These are phyloP conservation scores for Carpinus fangiana DNA, from an alignment of 306 rosid genomes.

Conservation along the genomic window DNA sequence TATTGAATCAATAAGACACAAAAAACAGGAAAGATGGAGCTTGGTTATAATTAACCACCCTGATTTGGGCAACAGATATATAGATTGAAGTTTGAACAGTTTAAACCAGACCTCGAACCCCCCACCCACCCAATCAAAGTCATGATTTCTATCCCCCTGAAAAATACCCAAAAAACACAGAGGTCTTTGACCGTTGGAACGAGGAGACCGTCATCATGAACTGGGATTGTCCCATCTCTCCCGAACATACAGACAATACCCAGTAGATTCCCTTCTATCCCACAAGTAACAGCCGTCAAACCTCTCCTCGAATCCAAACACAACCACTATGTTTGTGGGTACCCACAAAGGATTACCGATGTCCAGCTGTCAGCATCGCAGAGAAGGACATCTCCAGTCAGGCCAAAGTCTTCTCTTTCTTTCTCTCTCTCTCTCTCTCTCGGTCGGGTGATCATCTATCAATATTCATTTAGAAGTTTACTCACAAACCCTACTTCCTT, in stretches of 20 bases:
- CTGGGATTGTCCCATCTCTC: conserved; percentile 16
- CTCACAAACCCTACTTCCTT: conserved; percentile 9
- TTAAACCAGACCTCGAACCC: no score
- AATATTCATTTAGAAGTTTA: no score
- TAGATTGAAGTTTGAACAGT: no score
- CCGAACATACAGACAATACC: conserved; percentile 18
- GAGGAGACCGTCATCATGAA: conserved; percentile 1
- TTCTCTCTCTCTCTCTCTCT: background rate
- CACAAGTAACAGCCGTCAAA: conserved; percentile 37
- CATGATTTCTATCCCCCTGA: background rate
- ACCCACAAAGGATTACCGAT: background rate
- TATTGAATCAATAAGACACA: no score
- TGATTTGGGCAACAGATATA: no score
- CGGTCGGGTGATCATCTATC: conserved; percentile 12
- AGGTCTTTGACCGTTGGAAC: background rate
- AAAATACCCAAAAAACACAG: background rate
- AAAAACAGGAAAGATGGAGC: no score
- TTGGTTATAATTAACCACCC: no score
- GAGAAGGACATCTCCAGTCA: conserved; percentile 20
- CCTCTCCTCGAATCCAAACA: background rate
- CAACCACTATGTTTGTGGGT: background rate
- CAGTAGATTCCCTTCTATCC: conserved; percentile 20
- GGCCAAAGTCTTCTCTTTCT: conserved; percentile 4
- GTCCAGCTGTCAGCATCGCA: conserved; percentile 26
- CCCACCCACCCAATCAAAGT: background rate